Evolutionary conservation across 169 alveolate species (phyloP).

Genomic region (Cytauxzoon felis): DNA sequence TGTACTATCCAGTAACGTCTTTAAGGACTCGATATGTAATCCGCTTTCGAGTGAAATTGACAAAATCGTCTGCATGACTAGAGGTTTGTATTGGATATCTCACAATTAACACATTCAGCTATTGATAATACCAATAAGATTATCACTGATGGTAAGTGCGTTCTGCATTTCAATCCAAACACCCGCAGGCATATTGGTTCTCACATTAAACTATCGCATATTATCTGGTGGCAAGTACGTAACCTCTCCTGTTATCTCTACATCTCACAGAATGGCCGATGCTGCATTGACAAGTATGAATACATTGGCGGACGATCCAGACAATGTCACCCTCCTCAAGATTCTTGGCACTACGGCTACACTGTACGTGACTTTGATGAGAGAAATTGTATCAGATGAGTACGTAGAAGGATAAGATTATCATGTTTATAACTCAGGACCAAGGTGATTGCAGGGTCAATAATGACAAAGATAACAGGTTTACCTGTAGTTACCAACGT

Average conservation of each 20-base stretch:
- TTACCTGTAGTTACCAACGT: constrained; percentile 71
- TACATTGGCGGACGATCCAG: constrained; percentile 49
- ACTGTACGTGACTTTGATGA: constrained; percentile 48
- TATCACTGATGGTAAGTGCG: neutral
- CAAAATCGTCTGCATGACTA: constrained; percentile 34
- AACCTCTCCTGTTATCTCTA: neutral
- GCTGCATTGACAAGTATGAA: constrained; percentile 50
- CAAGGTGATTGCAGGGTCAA: constrained; percentile 67
- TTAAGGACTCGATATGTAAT: constrained; percentile 12
- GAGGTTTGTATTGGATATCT: constrained; percentile 8
- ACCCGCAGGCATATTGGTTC: constrained; percentile 10
- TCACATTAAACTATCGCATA: constrained; percentile 41
- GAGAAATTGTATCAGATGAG: constrained; percentile 59
- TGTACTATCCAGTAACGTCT: constrained; percentile 23
- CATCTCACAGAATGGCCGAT: constrained; percentile 21
- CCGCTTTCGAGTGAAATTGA: constrained; percentile 46
- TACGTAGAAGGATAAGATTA: neutral
- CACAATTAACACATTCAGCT: neutral
- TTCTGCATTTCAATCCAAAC: neutral
- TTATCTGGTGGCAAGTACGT: constrained; percentile 54
- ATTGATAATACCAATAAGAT: constrained; percentile 14
- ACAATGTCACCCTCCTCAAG: constrained; percentile 35
- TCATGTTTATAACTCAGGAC: constrained; percentile 2
- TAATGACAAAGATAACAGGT: constrained; percentile 67
- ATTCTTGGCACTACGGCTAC: constrained; percentile 40